Conservation (phyloP, 163 green algal species). For the Chlamydomonas reinhardtii region DNA sequence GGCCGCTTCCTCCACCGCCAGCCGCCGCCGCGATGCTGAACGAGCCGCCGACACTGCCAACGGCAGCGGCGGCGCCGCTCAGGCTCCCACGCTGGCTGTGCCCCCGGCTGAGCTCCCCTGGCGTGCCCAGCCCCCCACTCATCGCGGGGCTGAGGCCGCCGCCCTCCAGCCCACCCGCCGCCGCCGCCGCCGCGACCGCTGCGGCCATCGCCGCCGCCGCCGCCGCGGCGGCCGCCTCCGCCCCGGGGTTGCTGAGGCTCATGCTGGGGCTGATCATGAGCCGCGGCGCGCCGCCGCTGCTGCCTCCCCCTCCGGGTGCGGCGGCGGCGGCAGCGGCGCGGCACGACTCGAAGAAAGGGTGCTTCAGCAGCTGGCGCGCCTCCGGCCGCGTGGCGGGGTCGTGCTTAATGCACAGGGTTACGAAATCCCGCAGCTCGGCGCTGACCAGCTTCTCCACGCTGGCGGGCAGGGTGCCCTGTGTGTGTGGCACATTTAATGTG, state of each 20-base stretch:
- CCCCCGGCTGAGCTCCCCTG: not conserved
- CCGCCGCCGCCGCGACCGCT: not conserved
- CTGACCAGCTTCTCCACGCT: slow-evolving; percentile 84
- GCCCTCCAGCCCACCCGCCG: not conserved
- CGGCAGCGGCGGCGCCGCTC: not conserved
- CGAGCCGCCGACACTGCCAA: not conserved
- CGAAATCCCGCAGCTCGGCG: slow-evolving; percentile 85
- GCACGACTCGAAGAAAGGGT: slow-evolving; percentile 89
- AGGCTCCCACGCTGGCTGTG: not conserved
- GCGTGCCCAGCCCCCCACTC: too few species aligned
- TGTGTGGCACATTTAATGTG: not conserved
- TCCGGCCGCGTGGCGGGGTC: slow-evolving; percentile 76
- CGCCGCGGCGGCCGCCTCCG: not conserved
- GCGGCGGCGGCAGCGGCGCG: not conserved
- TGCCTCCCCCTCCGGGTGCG: not conserved
- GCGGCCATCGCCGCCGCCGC: not conserved
- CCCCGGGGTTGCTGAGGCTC: not conserved
- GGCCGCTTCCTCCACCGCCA: not conserved
- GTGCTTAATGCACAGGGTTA: slow-evolving; percentile 87
- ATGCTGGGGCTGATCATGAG: not conserved
- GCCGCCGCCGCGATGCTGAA: not conserved
- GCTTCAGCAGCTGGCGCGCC: slow-evolving; percentile 92
- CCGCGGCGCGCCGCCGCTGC: not conserved
- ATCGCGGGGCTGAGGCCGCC: too few species aligned
- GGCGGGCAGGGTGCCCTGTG: slow-evolving; percentile 85